A percentile compares a stretch with the other conserved stretches of the same genome.
phyloP scores from a whole-genome alignment of 345 rosid genomes.

The Eucalyptus viminalis region DNA sequence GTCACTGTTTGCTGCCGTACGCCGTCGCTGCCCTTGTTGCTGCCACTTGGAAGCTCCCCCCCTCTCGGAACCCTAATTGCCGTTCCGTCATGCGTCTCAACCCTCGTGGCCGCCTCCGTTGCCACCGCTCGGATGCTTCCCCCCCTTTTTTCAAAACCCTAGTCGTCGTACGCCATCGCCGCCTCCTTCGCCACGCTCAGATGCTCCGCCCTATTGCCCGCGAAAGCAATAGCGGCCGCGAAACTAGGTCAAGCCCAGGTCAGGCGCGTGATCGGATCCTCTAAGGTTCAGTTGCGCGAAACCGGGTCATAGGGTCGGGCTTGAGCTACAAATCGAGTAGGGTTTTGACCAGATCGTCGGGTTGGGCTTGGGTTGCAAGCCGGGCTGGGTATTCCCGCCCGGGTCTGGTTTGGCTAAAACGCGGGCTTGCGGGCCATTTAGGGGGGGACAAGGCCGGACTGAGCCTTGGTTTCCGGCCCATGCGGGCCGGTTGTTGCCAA shows the following conservation, averaged over 20 bases:
- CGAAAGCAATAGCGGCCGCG: fast-evolving
- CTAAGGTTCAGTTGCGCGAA: too few relatives aligned
- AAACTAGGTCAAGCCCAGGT: fast-evolving
- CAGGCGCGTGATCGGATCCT: fast-evolving
- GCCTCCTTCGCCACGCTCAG: too few relatives aligned
- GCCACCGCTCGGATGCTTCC: fast-evolving
- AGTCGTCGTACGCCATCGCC: fast-evolving
- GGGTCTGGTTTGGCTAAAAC: too few relatives aligned
- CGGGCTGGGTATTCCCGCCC: fast-evolving
- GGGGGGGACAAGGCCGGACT: too few relatives aligned
- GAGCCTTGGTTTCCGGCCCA: too few relatives aligned
- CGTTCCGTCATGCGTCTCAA: fast-evolving
- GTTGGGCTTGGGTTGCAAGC: too few relatives aligned
- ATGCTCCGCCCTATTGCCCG: too few relatives aligned
- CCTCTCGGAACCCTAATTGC: fast-evolving
- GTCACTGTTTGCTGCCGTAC: fast-evolving
- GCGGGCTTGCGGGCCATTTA: fast-evolving
- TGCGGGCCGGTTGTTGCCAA: fast-evolving
- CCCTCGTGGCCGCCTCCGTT: fast-evolving
- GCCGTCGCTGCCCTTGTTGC: fast-evolving
- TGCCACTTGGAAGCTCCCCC: fast-evolving
- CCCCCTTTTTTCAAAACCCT: too few relatives aligned
- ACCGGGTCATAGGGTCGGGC: too few relatives aligned
- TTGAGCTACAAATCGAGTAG: too few relatives aligned
- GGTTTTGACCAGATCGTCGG: too few relatives aligned